A percentile compares a stretch with the other conserved stretches of the same genome.
Evolutionary conservation across 148 eudicot species (phyloP).

Genomic region (Agrostemma githago): DNA sequence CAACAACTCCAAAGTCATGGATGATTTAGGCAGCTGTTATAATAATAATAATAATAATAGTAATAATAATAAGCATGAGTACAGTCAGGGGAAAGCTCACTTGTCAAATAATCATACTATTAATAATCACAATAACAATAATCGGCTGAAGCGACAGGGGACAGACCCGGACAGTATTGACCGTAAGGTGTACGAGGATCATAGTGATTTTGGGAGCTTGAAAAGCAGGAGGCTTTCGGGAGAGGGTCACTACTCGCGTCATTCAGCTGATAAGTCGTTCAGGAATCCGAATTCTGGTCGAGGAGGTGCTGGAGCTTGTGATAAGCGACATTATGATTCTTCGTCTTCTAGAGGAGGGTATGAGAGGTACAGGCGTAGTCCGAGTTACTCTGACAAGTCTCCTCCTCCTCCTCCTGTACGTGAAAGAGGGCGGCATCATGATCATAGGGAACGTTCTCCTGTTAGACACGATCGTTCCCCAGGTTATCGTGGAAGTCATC

Average conservation of each 20-base stretch:
- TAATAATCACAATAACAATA: not conserved
- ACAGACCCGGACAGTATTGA: slow-evolving; percentile 61
- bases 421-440: slow-evolving; percentile 60
- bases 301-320: slow-evolving; percentile 34
- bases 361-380: slow-evolving; percentile 63
- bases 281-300: slow-evolving; percentile 44
- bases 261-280: slow-evolving; percentile 43
- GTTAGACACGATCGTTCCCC: slow-evolving; percentile 52
- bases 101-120: slow-evolving; percentile 24
- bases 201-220: slow-evolving; percentile 44
- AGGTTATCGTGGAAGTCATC: slow-evolving; percentile 29
- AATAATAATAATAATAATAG: not conserved
- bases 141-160: slow-evolving; percentile 60
- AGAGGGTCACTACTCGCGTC: slow-evolving; percentile 48
- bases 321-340: slow-evolving; percentile 55
- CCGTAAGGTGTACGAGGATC: slow-evolving; percentile 51
- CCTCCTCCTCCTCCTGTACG: slow-evolving; percentile 35
- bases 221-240: slow-evolving; percentile 74
- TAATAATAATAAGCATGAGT: slow-evolving; percentile 31
- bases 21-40: slow-evolving; percentile 33
- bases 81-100: slow-evolving; percentile 48
- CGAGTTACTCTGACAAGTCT: slow-evolving; percentile 60
- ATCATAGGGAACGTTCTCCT: slow-evolving; percentile 56
- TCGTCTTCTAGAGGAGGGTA: slow-evolving; percentile 41
- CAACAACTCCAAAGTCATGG: slow-evolving; percentile 52